These are phyloP conservation scores for Aegilops bicornis DNA, from an alignment of 176 grass and related monocot genomes.

Conservation along the genomic window DNA sequence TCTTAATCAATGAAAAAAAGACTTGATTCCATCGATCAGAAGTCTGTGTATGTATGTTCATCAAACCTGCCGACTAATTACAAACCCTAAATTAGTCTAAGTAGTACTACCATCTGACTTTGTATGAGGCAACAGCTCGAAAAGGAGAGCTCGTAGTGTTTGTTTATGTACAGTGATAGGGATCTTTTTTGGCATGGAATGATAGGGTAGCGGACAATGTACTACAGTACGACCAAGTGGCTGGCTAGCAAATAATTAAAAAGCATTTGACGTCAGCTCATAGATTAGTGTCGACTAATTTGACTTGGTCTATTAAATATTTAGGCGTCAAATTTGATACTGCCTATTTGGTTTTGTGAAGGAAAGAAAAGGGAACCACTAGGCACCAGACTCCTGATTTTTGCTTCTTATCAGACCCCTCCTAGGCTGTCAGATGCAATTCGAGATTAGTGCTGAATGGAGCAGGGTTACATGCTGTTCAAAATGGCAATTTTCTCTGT, in stretches of 20 bases:
- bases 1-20: neutral
- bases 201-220: neutral
- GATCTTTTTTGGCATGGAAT: neutral
- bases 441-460: no score
- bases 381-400: no score
- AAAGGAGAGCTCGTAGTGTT: neutral
- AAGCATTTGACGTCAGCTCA: neutral
- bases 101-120: neutral
- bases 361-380: no score
- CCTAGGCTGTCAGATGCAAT: no score
- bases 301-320: neutral
- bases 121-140: neutral
- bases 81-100: neutral
- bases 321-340: neutral
- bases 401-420: no score
- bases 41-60: neutral
- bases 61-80: slow-evolving; percentile 1
- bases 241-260: neutral
- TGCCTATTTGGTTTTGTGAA: no score
- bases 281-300: neutral
- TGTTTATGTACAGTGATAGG: neutral
- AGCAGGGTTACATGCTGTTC: no score
- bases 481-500: no score
- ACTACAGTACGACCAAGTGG: neutral
- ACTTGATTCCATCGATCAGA: neutral